Base-by-base conservation (phyloP, 257 asterid species). In the Parsonsia alboflavescens region DNA sequence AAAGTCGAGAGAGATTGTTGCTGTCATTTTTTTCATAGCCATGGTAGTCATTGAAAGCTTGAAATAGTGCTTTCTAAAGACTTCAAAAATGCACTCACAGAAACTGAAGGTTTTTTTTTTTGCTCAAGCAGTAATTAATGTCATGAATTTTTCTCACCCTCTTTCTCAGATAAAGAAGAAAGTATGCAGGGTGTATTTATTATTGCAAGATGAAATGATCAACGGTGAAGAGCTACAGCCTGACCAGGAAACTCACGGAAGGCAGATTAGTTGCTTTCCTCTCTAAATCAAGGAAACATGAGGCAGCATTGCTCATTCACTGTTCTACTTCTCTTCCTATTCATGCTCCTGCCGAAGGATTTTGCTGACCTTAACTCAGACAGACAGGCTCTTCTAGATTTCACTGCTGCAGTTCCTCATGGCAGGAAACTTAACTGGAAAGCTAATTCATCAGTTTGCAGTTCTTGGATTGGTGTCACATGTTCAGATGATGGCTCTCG, bases 321-420 rank as follows among this genome's bases (percentile, higher is more conserved):
- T 53, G 21, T 9, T 26, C 58, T 42, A 2, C 46, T 52, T 65
- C 72, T 78, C 70, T 63, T 66, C 75, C 54, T 78, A 41, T 82
- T 70, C 76, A 68, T 84, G 36, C 73, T 80, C 36, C 50, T 76
- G 17, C 75, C 82, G 41, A 22, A 57, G 10, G 57, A 64, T 42
- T 58, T 62, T 12, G 84, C 87, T 4, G 89, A 91, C 76, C 87
- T 91, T 59, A 84, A 78, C 10, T 85, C 95, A 12, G 97, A 91
- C 80, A 77, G 73, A 78, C 85, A 85, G 68, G 96, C 97, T 57
- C 96, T 91, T 49, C 85, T 88, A 9, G 90, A 88, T 79, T 91
- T 91, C 52, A 90, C 86, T 21, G 71, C 85, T 2, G 75, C 86
- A 3, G 81, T 86, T 28, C 90, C 94, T 19, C 94, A 87, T 73